Percentiles rank a stretch among this genome's conserved stretches.
Conservation (phyloP, 169 alveolate genomes). For the Miamiensis avidus region DNA sequence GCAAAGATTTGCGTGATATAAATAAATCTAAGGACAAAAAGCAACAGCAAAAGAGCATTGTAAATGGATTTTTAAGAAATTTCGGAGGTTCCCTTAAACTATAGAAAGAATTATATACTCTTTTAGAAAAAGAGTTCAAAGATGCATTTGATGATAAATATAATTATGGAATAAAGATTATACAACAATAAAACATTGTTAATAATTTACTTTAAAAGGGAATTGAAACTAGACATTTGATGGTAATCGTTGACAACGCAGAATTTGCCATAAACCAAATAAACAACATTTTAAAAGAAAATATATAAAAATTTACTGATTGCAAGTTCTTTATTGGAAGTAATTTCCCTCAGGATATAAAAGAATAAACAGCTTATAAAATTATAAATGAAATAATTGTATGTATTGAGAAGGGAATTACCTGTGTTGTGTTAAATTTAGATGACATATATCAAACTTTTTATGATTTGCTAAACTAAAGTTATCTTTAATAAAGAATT, state of each 20-base stretch:
- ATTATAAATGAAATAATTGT: slow-evolving; percentile 51
- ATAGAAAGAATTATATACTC: too few relatives aligned
- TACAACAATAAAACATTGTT: neutral
- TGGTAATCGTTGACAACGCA: neutral
- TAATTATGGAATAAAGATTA: too few relatives aligned
- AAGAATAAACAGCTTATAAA: slow-evolving; percentile 48
- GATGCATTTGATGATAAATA: neutral
- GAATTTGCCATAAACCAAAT: neutral
- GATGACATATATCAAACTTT: slow-evolving; percentile 62
- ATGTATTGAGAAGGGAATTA: slow-evolving; percentile 63
- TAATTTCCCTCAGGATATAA: slow-evolving; percentile 53
- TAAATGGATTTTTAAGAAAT: neutral
- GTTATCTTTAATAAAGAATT: too few relatives aligned
- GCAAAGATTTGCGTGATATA: neutral
- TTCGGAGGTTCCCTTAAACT: neutral
- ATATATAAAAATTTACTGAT: neutral
- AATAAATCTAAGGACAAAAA: too few relatives aligned
- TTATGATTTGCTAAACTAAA: slow-evolving; percentile 70
- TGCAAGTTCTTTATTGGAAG: slow-evolving; percentile 53
- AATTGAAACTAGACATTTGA: neutral
- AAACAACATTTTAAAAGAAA: neutral
- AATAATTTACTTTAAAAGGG: neutral
- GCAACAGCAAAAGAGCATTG: too few relatives aligned
- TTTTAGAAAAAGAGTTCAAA: neutral
- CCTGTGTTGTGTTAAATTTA: slow-evolving; percentile 48